phyloP scores from a whole-genome alignment of 1,139 yeast species.

The Blastobotrys aristatus region DNA sequence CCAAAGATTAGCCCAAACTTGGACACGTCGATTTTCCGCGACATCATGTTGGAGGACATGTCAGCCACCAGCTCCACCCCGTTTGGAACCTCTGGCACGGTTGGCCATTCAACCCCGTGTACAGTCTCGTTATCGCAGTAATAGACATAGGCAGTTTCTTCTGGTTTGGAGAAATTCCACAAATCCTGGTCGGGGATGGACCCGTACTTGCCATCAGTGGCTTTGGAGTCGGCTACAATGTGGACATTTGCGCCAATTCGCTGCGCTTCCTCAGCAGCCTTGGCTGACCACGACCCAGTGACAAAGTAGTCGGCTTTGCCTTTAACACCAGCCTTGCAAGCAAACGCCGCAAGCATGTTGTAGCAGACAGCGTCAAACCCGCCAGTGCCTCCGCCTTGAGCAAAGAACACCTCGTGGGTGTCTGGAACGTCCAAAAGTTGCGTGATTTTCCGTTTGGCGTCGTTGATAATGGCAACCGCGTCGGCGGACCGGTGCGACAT shows the following conservation, averaged over 20 bases:
- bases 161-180: conserved; percentile 48
- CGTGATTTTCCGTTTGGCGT: conserved; percentile 61
- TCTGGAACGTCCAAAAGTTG: conserved; percentile 74
- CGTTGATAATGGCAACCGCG: conserved; percentile 71
- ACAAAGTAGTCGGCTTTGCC: conserved; percentile 85
- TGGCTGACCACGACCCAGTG: conserved; percentile 91
- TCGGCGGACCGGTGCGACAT: conserved; percentile 89
- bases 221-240: conserved; percentile 61
- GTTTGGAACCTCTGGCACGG: conserved; percentile 48
- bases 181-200: conserved; percentile 61
- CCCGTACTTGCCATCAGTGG: conserved; percentile 51
- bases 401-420: conserved; percentile 85
- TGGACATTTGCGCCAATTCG: conserved; percentile 72
- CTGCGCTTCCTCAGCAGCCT: conserved; percentile 78
- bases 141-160: conserved; percentile 75
- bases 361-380: conserved; percentile 88
- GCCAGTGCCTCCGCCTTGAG: conserved; percentile 97
- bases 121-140: conserved; percentile 97
- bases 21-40: conserved; percentile 72
- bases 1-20: conserved; percentile 75
- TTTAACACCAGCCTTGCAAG: conserved; percentile 51
- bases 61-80: conserved; percentile 85
- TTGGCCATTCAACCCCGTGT: conserved; percentile 80
- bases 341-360: conserved; percentile 72
- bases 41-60: conserved; percentile 87